A percentile compares a stretch with the other conserved stretches of the same genome.
Conservation (phyloP, 1,284 basidiomycete species). For the Cutaneotrichosporon cutaneum region DNA sequence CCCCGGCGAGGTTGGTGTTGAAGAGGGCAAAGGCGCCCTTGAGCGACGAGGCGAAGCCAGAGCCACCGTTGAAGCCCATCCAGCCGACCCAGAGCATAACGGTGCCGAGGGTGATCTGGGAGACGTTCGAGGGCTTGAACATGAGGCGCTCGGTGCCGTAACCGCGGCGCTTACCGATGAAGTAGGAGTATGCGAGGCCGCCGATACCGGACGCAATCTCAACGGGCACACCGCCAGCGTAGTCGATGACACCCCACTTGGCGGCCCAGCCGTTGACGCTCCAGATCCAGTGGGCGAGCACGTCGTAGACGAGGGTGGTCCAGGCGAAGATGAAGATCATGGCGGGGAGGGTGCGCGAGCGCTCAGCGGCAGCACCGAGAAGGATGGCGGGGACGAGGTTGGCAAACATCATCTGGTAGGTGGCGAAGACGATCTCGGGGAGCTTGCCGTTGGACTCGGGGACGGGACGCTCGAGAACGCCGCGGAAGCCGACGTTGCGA, state of each 20-base stretch:
- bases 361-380: conserved; percentile 72
- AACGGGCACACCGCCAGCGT: conserved; percentile 80
- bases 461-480: conserved; percentile 73
- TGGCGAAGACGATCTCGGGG: conserved; percentile 64
- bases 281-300: conserved; percentile 77
- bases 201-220: conserved; percentile 87
- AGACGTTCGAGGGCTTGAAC: conserved; percentile 91
- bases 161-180: conserved; percentile 58
- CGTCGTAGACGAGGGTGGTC: conserved; percentile 65
- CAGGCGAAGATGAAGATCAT: conserved; percentile 85
- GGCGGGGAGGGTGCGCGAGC: conserved; percentile 80
- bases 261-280: conserved; percentile 77
- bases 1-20: conserved; percentile 69
- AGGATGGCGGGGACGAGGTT: conserved; percentile 58
- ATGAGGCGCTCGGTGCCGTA: conserved; percentile 79
- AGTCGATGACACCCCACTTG: conserved; percentile 83
- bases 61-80: conserved; percentile 62
- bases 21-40: conserved; percentile 82
- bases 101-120: conserved; percentile 73
- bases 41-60: conserved; percentile 85
- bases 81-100: conserved; percentile 87
- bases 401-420: conserved; percentile 69
- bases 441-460: conserved; percentile 61
- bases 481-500: conserved; percentile 57
- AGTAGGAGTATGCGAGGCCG: conserved; percentile 78